Conservation (phyloP, 73 alveolate species). For the Durusdinium trenchii region DNA sequence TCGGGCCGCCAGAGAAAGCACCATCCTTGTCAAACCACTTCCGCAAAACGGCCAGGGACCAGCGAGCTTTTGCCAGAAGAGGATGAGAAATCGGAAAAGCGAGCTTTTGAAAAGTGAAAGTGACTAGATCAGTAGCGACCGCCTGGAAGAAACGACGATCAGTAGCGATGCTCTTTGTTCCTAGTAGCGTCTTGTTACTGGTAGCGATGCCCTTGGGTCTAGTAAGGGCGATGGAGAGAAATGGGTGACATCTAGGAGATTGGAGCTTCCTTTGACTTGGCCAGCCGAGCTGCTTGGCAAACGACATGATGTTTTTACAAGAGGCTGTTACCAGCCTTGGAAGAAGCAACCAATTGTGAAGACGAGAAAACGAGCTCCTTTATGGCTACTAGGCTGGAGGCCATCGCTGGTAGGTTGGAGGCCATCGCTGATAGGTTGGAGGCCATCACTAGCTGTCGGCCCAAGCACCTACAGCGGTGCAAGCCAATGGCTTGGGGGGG, state of each 20-base stretch:
- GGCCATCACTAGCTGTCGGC: no score
- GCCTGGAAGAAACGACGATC: neutral
- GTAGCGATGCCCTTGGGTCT: neutral
- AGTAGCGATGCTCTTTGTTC: neutral
- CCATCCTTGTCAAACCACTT: no score
- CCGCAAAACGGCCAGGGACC: conserved; percentile 9
- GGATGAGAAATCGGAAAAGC: neutral
- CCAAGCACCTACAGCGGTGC: no score
- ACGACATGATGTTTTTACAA: no score
- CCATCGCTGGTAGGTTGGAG: no score
- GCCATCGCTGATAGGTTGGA: no score
- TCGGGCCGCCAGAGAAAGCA: neutral
- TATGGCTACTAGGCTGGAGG: no score
- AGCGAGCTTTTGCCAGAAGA: neutral
- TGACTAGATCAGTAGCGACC: neutral
- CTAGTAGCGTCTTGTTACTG: neutral
- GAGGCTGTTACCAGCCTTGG: no score
- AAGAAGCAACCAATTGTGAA: no score
- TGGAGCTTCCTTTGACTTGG: conserved; percentile 34
- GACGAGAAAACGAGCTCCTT: no score
- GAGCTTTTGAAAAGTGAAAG: neutral
- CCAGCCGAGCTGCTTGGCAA: conserved; percentile 7
- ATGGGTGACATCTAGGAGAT: neutral
- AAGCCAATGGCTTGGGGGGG: no score
- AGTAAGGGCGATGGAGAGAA: neutral